A percentile compares a stretch with the other conserved stretches of the same genome.
Evolutionary conservation across 345 rosid species (phyloP).

Genomic region (Eutrema heterophyllum): DNA sequence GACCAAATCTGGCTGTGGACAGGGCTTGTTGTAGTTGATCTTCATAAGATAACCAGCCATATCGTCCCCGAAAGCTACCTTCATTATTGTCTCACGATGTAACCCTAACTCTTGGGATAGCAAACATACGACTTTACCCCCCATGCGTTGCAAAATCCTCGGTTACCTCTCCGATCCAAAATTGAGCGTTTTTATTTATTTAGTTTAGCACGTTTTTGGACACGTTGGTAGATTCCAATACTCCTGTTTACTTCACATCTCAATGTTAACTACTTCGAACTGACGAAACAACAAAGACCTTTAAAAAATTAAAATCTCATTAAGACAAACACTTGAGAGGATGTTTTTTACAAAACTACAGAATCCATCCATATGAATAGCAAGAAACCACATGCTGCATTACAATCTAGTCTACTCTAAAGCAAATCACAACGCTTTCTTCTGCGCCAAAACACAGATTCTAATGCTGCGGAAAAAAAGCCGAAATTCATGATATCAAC

Average conservation of each 20-base stretch:
- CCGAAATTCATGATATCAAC: background rate
- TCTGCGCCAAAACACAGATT: slow-evolving; percentile 2
- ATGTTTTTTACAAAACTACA: slow-evolving; percentile 21
- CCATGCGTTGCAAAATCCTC: too few relatives aligned
- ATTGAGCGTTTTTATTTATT: too few relatives aligned
- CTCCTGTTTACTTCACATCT: background rate
- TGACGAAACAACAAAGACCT: background rate
- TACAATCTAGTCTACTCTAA: slow-evolving; percentile 10
- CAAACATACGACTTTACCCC: too few relatives aligned
- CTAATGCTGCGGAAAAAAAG: background rate
- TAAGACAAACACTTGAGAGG: slow-evolving; percentile 17
- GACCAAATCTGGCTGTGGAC: too few relatives aligned
- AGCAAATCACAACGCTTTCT: background rate
- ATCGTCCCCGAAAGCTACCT: too few relatives aligned
- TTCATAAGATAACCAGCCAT: too few relatives aligned
- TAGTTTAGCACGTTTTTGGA: too few relatives aligned
- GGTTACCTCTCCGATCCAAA: too few relatives aligned
- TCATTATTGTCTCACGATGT: too few relatives aligned
- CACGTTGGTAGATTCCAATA: too few relatives aligned
- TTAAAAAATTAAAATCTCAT: background rate
- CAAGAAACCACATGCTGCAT: slow-evolving; percentile 15
- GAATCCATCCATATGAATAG: slow-evolving; percentile 13
- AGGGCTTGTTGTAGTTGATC: too few relatives aligned
- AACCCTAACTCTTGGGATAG: too few relatives aligned
- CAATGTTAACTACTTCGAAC: background rate